A percentile compares a stretch with the other conserved stretches of the same genome.
Conservation (phyloP, 2,329 filamentous ascomycete species). For the Colletotrichum ledebouriae region DNA sequence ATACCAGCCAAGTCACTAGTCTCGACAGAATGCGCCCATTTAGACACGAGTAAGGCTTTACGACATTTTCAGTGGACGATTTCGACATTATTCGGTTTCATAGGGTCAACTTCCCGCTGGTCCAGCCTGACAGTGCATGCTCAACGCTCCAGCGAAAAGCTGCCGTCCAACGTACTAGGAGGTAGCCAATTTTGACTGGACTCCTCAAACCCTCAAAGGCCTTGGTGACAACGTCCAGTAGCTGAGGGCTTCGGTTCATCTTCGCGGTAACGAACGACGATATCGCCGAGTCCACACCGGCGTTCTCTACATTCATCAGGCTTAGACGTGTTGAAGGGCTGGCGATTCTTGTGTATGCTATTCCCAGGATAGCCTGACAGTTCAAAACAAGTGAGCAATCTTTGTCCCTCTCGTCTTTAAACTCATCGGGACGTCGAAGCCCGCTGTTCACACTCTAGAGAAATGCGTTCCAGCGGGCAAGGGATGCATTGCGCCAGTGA, state of each 20-base stretch:
- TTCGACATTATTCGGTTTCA: not conserved
- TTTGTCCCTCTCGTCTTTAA: not conserved
- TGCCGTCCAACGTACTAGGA: conserved; percentile 13
- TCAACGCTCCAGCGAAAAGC: conserved; percentile 17
- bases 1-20: conserved; percentile 4
- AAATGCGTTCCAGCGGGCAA: not conserved
- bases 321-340: not conserved
- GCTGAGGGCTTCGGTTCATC: not conserved
- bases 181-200: conserved; percentile 7
- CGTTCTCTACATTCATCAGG: not conserved
- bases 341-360: not conserved
- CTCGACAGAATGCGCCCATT: not conserved
- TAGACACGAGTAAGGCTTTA: not conserved
- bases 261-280: not conserved
- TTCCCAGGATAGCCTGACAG: not conserved
- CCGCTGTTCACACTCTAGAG: not conserved
- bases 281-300: not conserved
- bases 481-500: not conserved
- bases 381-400: not conserved
- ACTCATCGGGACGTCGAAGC: not conserved
- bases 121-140: conserved; percentile 11
- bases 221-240: not conserved
- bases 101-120: not conserved
- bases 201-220: conserved; percentile 1
- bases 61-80: not conserved